A percentile compares a stretch with the other conserved stretches of the same genome.
Conservation (phyloP, 2,329 filamentous ascomycete genomes). For the Pseudogymnoascus sp. region DNA sequence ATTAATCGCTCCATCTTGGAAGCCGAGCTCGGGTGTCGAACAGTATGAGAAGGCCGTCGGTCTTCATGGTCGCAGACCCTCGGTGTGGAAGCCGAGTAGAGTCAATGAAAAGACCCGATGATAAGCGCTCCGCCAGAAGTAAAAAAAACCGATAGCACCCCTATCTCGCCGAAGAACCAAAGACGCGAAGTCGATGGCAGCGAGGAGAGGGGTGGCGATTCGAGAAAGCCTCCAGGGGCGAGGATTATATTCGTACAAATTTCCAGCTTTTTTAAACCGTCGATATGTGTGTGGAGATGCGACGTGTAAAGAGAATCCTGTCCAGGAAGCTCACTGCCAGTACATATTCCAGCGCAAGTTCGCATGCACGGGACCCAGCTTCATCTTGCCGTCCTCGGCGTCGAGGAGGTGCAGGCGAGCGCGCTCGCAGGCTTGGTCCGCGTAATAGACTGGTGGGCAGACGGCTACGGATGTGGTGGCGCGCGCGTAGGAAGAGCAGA, state of each 20-base stretch:
- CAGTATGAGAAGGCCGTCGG: neutral
- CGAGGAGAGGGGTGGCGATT: neutral
- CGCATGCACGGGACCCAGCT: neutral
- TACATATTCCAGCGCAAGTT: conserved; percentile 10
- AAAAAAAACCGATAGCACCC: neutral
- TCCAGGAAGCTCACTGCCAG: conserved; percentile 3
- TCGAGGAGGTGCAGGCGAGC: conserved; percentile 56
- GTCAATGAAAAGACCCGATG: neutral
- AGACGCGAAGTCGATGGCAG: neutral
- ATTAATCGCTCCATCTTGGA: no score
- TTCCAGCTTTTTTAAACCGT: neutral
- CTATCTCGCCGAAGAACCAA: neutral
- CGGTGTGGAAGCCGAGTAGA: neutral
- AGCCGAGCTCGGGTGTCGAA: neutral
- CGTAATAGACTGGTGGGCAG: conserved; percentile 86
- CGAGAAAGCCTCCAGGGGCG: neutral
- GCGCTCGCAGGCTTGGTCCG: conserved; percentile 77
- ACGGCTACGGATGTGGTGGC: conserved; percentile 85
- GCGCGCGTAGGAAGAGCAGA: conserved; percentile 87
- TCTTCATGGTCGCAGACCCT: neutral
- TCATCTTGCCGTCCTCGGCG: neutral
- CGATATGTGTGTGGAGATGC: neutral
- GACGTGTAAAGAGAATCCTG: neutral
- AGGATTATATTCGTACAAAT: neutral
- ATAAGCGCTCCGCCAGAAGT: neutral